phyloP scores from a whole-genome alignment of 208 protist genomes.

The Crithidia bombi region DNA sequence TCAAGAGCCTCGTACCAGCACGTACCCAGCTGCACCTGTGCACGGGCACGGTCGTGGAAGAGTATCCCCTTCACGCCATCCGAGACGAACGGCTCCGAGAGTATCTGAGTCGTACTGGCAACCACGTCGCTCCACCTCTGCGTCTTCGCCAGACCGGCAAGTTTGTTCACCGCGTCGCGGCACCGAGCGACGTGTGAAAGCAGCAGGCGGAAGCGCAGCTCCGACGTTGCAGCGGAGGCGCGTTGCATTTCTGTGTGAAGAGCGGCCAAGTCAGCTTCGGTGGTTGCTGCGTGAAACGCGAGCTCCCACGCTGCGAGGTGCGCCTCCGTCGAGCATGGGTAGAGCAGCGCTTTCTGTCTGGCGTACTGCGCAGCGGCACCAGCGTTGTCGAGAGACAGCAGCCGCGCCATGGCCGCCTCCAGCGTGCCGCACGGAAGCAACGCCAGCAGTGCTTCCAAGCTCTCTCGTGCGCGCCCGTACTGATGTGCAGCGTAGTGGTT shows the following conservation, averaged over 20 bases:
- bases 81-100: constrained; percentile 11
- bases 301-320: constrained; percentile 51
- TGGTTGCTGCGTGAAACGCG: constrained; percentile 48
- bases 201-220: constrained; percentile 51
- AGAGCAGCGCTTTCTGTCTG: constrained; percentile 21
- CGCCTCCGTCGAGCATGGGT: constrained; percentile 49
- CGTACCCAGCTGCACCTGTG: constrained; percentile 32
- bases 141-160: constrained; percentile 6
- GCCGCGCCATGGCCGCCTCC: constrained; percentile 57
- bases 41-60: constrained; percentile 42
- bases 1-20: constrained; percentile 65
- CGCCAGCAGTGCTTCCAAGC: constrained; percentile 47
- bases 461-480: constrained; percentile 43
- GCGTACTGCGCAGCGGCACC: constrained; percentile 37
- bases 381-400: constrained; percentile 46
- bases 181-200: constrained; percentile 28
- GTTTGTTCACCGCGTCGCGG: constrained; percentile 20
- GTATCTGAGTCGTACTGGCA: not conserved
- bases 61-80: constrained; percentile 40
- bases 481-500: constrained; percentile 46
- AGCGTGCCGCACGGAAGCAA: constrained; percentile 57
- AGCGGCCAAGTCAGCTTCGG: constrained; percentile 29
- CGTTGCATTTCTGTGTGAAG: constrained; percentile 36
- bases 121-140: constrained; percentile 14
- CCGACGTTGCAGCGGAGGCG: constrained; percentile 26